Base-by-base conservation (phyloP, 1,284 basidiomycete species). In the Kwoniella shivajii region DNA sequence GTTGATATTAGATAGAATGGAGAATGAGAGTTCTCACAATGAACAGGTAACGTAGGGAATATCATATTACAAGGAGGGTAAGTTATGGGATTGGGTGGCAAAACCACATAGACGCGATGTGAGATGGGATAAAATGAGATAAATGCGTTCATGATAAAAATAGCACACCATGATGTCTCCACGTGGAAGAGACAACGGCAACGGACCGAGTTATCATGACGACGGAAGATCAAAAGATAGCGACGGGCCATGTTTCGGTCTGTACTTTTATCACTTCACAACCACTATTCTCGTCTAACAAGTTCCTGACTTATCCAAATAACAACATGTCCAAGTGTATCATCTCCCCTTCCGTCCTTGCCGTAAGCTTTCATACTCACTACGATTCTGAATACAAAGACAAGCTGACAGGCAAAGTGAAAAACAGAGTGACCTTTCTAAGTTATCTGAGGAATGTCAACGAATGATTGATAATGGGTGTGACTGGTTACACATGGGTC, bases 401-500 rank as follows among this genome's bases (percentile, higher is more conserved):
- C 18, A 22, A 47, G 46, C 37, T 59, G 45, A 60, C 31, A 34
- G 6, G 4, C 10, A 7, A 16, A 36, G 2, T 30, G 16, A 3
- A 18, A 24, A 13, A 14, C 64, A 77, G 75, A 92, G 89, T n/a
- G 92, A 97, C 82, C 92, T 97, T 79, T 91, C 90, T 38, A 87
- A 93, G 71, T 85, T 97, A 63, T 87, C 86, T 54, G 86, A 86
- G 68, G 92, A 96, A 85, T 95, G 94, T 79, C 87, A 87, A 72
- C 84, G 91, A 51, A 95, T 96, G 89, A 89, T 95, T 64, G 86
- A 88, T 69, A 85, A 86, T 64, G 92, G 94, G 33, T 92, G 92
- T 39, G 88, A 96, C 77, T 96, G 93, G 92, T 84, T 95, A 56
- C 92, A 96, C 71, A 96, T 96, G 93, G 92, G 92, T 90, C 62